Evolutionary conservation across 2,329 filamentous ascomycete genomes (phyloP).

Genomic region (Amylocarpus encephaloides): DNA sequence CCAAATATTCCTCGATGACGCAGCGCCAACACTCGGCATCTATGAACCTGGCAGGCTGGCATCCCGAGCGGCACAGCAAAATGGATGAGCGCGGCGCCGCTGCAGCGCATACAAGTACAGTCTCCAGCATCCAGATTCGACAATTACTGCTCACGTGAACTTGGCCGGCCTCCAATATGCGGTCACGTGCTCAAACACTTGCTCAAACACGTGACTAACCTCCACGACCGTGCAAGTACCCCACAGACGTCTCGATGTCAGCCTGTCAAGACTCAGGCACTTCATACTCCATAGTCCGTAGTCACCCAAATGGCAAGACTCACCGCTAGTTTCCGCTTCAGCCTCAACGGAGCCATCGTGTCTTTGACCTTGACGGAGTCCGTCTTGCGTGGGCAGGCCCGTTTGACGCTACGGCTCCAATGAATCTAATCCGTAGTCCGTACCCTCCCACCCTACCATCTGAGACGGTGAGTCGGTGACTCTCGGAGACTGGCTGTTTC

Average conservation of each 20-base stretch:
- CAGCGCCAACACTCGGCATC: conserved; percentile 38
- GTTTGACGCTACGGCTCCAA: conserved; percentile 39
- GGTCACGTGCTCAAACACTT: conserved; percentile 43
- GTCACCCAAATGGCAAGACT: too few relatives aligned
- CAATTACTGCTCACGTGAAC: conserved; percentile 40
- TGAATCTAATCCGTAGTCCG: too few relatives aligned
- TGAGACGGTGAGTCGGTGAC: conserved; percentile 36
- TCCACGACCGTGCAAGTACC: conserved; percentile 27
- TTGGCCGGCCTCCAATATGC: conserved; percentile 46
- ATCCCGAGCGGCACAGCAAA: conserved; percentile 25
- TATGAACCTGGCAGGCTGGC: conserved; percentile 14
- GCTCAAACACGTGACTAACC: conserved; percentile 36
- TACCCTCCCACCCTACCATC: conserved; percentile 40
- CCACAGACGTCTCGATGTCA: conserved; percentile 38
- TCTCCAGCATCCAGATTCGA: conserved; percentile 39
- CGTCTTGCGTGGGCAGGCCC: too few relatives aligned
- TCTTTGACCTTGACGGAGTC: conserved; percentile 47
- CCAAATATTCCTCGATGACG: conserved; percentile 37
- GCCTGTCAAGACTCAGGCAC: too few relatives aligned
- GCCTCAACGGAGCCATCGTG: conserved; percentile 43
- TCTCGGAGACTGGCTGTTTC: conserved; percentile 40
- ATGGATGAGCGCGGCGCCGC: conserved; percentile 44
- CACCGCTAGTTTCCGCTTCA: conserved; percentile 32
- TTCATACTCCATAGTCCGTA: too few relatives aligned
- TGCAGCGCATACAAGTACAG: too few relatives aligned